Evolutionary conservation across 2,329 filamentous ascomycete species (phyloP), one percentile per base, ranked within the genome.

Genomic region (Nannizzia gypsea): DNA sequence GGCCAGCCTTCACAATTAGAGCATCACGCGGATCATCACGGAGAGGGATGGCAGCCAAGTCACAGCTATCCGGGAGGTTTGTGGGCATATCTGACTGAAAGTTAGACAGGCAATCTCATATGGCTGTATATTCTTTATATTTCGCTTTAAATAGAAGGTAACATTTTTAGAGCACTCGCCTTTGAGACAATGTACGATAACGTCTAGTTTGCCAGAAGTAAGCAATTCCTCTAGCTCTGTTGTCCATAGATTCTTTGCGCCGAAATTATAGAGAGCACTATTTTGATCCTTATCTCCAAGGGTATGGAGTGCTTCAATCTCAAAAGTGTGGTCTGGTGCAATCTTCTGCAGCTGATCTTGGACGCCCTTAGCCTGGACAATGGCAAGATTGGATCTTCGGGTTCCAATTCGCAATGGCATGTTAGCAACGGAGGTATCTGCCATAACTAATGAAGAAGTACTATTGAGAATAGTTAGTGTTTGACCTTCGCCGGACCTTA

Each of bases 211-310:
- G 60, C 81, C 79, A 38, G 81, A 78, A 52, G 83, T 75, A 42
- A 95, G 79, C 68, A 83, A 79, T 6, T 83, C 85, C 74, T 96
- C 91, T 54, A 96, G 79, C 76, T 96, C 90, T 64, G 87, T 83
- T 5, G 91, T 96, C 91, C 91, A 96, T 62, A 96, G 77, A 44
- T 85, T 87, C 77, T 95, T 95, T 62, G 89, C 88, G 64, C 86
- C 87, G 71, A 95, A 86, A 67, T 88, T 87, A 73, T 92, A 89
- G 61, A 96, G 81, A 3, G 90, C 85, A 24, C 89, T 93, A 59
- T 82, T 80, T 76, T 93, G 89, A 77, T 96, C 89, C 73, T 86
- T 86, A 77, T 96, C 90, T 65, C 89, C 90, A 17, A 89, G 81
- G 0, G 64, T 65, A 64, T 84, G 83, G 78, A 92, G 87, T 63